Base-by-base conservation (phyloP, 768 basidiomycete genomes). In the Russula earlei region DNA sequence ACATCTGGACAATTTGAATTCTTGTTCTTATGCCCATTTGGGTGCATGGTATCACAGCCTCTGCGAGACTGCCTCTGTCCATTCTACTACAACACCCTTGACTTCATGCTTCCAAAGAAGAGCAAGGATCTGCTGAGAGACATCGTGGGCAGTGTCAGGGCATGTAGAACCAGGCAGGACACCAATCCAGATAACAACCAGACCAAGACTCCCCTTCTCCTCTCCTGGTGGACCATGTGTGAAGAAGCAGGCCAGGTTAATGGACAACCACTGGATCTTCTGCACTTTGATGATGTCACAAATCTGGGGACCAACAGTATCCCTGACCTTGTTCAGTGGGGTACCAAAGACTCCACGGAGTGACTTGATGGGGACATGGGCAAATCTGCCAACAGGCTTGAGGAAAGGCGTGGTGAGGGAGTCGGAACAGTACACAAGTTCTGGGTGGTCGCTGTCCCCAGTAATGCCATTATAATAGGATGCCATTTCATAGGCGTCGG, bases 71-170 rank as follows among this genome's bases (percentile, higher is more conserved):
- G 31, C 54, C 51, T 56, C 59, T 3, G 19, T 12, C 59, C 55
- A 56, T 49, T 60, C 59, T 8, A 60, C 46, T 0, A 56, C 55
- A 3, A 8, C 51, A n/a, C 15, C 59, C 27, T 60, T 29, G 15
- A 53, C 40, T 40, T 46, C 55, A 27, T 53, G 20, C 15, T 27
- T 19, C 42, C 0, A 0, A 1, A 60, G 55, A 33, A 60, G 44
- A 0, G 31, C 2, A 12, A 60, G 51, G 41, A 60, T 56, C 25
- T 52, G 33, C 12, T 42, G 55, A 22, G 55, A 56, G 19, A 43
- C 51, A 0, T 52, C 51, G 34, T 50, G 49, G 27, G 59, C 54
- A 20, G 25, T 56, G 17, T 60, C 33, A 25, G 59, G 0, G 22
- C 49, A 49, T 36, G 59, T 56, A 19, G 49, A 44, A 20, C 27